Base-by-base conservation (phyloP, 805 yeast genomes). In the Ogataea henricii region DNA sequence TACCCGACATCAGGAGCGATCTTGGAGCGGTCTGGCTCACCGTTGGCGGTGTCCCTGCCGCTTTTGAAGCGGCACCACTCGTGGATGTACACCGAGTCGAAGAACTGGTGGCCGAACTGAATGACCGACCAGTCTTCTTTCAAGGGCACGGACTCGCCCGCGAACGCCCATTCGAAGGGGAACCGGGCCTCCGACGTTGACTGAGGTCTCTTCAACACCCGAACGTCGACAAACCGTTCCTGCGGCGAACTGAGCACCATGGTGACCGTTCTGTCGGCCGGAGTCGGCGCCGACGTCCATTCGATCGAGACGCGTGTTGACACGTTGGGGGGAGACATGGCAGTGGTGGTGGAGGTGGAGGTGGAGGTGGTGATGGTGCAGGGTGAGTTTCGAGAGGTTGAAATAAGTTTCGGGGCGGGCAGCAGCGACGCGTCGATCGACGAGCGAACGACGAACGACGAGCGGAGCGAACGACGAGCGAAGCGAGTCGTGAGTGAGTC, bases 81-180 rank as follows among this genome's bases (percentile, higher is more conserved):
- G 30, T 51, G 29, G 18, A 75, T 66, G 18, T 62, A 76, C 25
- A 57, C 58, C 14, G 78, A 72, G 45, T 76, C 78, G 45, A 76
- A 66, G 37, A 64, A 62, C 9, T 67, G 67, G 53, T 74, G 77
- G 25, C 67, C 58, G 56, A 77, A 78, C 53, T 65, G 62, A 10
- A 74, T 61, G 36, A 59, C 63, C 9, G 70, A 71, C 5, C 62
- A 66, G 43, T 51, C 54, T 8, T 42, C 38, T 7, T 26, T 43
- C 29, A 73, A 56, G 3, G 65, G 62, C 13, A 65, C 65, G 43
- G 78, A 79, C 1, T 59, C 60, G 2, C 88, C 87, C 4, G 76
- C 74, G 63, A 80, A 76, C 1, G 74, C 79, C 84, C 85, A 79
- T 55, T 82, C 82, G 53, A 79, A 79, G 18, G 78, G 78, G 54